Evolutionary conservation across 179 eudicot genomes (phyloP), one percentile per base, ranked within the genome.

Genomic region (Sideroxylon spinosum): DNA sequence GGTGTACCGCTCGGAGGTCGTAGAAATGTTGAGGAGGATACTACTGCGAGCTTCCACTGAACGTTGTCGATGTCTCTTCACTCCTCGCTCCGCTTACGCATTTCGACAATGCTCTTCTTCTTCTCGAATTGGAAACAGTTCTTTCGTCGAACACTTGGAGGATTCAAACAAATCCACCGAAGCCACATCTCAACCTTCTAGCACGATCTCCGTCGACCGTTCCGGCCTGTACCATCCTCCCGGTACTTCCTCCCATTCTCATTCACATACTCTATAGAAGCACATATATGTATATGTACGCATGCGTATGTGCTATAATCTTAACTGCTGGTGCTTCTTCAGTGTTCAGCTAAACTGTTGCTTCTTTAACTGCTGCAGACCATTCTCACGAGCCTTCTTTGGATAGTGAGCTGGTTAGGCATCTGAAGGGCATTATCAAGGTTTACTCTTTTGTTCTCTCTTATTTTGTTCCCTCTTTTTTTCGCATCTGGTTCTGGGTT

Each of bases 351-450:
- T 67, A 26, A 65, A 5, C 6, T 67, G n/a, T 68, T 73, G 23
- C 44, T 13, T 60, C 8, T 44, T 55, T 60, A 29, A 52, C 78
- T 77, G 49, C 59, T 83, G 82, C 90, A 93, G 99, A 89, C 79
- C 99, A 95, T 81, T 86, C 88, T 52, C 97, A 95, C 83, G 98
- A 78, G 78, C 85, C 89, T 16, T 80, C 81, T 66, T 71, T 88
- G 49, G 98, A 93, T 85, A 90, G 97, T 68, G 94, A 91, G 88
- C 95, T 95, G 57, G 97, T 89, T 79, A 93, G 91, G 91, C 97
- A 93, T 76, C 91, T 95, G 10, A 91, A 90, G 75, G 87, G 93
- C 85, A 86, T 95, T 17, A 93, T 95, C 85, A 93, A 93, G 91
- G 91, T 88, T 72, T 53, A 19, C 13, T 16, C 13, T 10, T 16